Percentiles rank a stretch among this genome's conserved stretches.
phyloP scores from a whole-genome alignment of 2,329 filamentous ascomycete species.

The Elsinoe perseae region DNA sequence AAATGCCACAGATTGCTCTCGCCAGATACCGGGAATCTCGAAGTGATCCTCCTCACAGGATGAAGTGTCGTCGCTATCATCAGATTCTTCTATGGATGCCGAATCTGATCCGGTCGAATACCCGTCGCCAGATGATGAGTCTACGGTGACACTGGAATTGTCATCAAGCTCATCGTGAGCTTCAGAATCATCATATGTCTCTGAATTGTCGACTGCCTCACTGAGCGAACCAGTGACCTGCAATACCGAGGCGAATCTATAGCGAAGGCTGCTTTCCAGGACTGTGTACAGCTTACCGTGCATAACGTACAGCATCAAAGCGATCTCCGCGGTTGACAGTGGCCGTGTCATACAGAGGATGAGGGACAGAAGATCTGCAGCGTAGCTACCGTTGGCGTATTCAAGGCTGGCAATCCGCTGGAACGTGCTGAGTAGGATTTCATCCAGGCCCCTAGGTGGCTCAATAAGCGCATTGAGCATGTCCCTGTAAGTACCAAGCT shows the following conservation, averaged over 20 bases:
- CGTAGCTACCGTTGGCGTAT: not conserved
- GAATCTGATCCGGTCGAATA: not conserved
- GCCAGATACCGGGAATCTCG: not conserved
- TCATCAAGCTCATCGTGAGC: not conserved
- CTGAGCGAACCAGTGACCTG: not conserved
- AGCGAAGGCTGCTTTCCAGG: not conserved
- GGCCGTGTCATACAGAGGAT: not conserved
- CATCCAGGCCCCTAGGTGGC: not conserved
- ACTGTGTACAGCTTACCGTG: not conserved
- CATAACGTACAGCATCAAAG: not conserved
- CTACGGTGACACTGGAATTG: not conserved
- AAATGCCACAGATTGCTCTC: not conserved
- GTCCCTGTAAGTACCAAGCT: not conserved
- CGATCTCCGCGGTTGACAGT: not conserved
- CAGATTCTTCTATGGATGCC: not conserved
- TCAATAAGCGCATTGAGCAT: not conserved
- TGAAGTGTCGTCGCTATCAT: not conserved
- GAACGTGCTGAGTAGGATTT: not conserved
- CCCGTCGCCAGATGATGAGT: too few relatives aligned
- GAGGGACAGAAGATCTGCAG: not conserved
- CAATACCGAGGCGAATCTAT: not conserved
- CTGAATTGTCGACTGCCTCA: not conserved
- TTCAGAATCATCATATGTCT: not conserved
- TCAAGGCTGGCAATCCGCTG: not conserved
- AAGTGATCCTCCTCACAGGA: too few relatives aligned